Percentiles rank a stretch among this genome's conserved stretches.
Evolutionary conservation across 2,329 filamentous ascomycete genomes (phyloP).

Genomic region (Hymenoscyphus scutula): DNA sequence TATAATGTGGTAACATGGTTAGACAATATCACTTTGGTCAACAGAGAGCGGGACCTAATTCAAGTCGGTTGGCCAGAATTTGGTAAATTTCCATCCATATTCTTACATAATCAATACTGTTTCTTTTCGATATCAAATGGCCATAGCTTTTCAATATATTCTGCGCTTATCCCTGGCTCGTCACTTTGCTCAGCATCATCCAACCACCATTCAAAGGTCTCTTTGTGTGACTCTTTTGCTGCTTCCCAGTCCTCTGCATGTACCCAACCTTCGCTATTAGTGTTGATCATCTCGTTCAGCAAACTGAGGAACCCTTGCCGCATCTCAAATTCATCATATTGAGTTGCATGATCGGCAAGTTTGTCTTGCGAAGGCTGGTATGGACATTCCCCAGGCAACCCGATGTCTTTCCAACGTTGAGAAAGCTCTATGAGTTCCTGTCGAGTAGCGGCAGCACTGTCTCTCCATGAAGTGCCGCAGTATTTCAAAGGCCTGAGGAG

Average conservation of each 20-base stretch:
- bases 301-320: constrained; percentile 20
- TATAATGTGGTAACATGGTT: no score
- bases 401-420: constrained; percentile 39
- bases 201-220: constrained; percentile 7
- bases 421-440: constrained; percentile 42
- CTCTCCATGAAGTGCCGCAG: constrained; percentile 42
- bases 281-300: constrained; percentile 17
- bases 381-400: constrained; percentile 38
- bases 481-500: constrained; percentile 42
- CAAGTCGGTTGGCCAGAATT: neutral
- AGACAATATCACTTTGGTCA: no score
- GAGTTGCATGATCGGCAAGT: constrained; percentile 19
- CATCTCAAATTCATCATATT: constrained; percentile 22
- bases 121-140: constrained; percentile 1
- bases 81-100: neutral
- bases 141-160: constrained; percentile 10
- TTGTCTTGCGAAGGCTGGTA: constrained; percentile 23
- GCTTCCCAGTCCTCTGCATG: constrained; percentile 24
- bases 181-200: neutral
- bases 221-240: constrained; percentile 10
- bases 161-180: constrained; percentile 7
- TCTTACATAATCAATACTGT: neutral
- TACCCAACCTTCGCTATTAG: constrained; percentile 27
- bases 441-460: constrained; percentile 40
- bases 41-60: no score